Evolutionary conservation across 2,329 filamentous ascomycete genomes (phyloP).

Genomic region (Tympanopsis confertula): DNA sequence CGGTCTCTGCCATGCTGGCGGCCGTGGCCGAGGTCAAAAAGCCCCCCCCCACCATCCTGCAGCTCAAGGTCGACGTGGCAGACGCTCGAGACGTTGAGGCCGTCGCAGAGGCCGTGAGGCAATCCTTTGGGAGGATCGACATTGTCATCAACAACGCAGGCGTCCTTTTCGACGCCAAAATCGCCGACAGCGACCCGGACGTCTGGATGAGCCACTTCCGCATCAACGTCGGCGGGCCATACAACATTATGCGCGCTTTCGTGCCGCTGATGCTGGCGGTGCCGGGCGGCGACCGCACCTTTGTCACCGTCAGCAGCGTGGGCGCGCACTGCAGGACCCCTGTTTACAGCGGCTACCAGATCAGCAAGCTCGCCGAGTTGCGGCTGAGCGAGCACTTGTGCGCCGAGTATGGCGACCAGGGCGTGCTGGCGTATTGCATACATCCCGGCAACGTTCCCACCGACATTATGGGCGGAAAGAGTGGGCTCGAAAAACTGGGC

Average conservation of each 20-base stretch:
- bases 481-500: neutral
- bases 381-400: slow-evolving; percentile 31
- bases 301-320: slow-evolving; percentile 29
- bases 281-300: slow-evolving; percentile 18
- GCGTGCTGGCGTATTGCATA: slow-evolving; percentile 25
- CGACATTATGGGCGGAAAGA: slow-evolving; percentile 11
- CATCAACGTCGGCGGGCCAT: slow-evolving; percentile 35
- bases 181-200: slow-evolving; percentile 15
- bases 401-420: slow-evolving; percentile 25
- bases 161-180: slow-evolving; percentile 19
- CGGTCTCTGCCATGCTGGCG: slow-evolving; percentile 10
- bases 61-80: slow-evolving; percentile 19
- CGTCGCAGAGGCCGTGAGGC: slow-evolving; percentile 14
- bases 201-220: slow-evolving; percentile 27
- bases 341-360: slow-evolving; percentile 25
- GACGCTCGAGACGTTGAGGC: slow-evolving; percentile 16
- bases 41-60: slow-evolving; percentile 14
- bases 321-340: slow-evolving; percentile 17
- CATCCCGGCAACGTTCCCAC: slow-evolving; percentile 29
- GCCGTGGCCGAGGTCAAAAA: slow-evolving; percentile 12
- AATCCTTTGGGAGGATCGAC: slow-evolving; percentile 17
- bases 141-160: slow-evolving; percentile 22
- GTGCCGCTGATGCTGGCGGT: slow-evolving; percentile 24
- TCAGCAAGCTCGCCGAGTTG: slow-evolving; percentile 29
- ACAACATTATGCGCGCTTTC: slow-evolving; percentile 30